Base-by-base conservation (phyloP, 192 early-diverging fungal genomes). In the Linnemannia hyalina region DNA sequence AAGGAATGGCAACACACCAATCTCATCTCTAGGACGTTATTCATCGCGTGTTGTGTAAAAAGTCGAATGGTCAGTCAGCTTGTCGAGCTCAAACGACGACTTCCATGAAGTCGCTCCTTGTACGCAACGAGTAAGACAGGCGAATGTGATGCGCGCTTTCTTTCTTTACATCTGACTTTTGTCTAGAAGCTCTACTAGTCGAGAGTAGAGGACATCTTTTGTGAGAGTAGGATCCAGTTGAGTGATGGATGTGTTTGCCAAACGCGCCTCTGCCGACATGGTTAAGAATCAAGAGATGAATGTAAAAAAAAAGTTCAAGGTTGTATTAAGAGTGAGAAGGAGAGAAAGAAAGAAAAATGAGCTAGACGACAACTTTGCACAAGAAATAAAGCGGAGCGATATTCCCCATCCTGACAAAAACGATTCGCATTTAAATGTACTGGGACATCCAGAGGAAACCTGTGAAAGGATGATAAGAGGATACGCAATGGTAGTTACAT, bases 381-480 rank as follows among this genome's bases (percentile, higher is more conserved):
- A 70, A 23, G 36, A 70, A 38, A 41, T 41, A 36, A 13, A 73
- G n/a, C 26, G 29, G 40, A 52, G 41, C 44, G 18, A n/a, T 42
- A 44, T 29, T 73, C 22, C 26, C 26, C 10, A 52, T 75, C 52
- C 52, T 74, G 44, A 42, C 65, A 26, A 47, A 82, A 40, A 82
- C 44, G 29, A 65, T 29, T 6, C 29, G 55, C 4, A 57, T 65
- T 90, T 95, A 96, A 75, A 96, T 93, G 88, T 95, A 96, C 90
- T 96, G 95, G 72, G 96, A 96, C 87, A 96, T 89, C 96, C 96
- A 96, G 83, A 94, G 93, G 92, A 96, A 96, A 88, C 94, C 90
- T 91, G 82, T 44, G 69, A 63, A 40, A 2, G 69, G 42, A 44
- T 60, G 26, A 69, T 36, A 63, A 84, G 10, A 26, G 55, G 6